Evolutionary conservation across 2,329 filamentous ascomycete genomes (phyloP), one percentile per base, ranked within the genome.

Genomic region (Phyllosticta ampelicida): DNA sequence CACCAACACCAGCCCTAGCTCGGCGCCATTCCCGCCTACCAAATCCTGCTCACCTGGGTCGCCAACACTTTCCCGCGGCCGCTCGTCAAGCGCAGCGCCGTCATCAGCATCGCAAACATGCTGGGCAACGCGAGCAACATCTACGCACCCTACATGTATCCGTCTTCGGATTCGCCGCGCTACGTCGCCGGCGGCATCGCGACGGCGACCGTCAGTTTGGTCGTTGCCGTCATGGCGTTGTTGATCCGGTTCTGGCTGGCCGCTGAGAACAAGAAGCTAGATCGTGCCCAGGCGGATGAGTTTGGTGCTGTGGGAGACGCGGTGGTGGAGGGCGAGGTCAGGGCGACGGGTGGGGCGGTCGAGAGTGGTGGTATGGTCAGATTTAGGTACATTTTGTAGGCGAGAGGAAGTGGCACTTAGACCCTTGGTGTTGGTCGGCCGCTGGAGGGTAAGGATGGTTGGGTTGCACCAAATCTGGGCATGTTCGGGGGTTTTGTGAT

Each of bases 121-220:
- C 64, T 69, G 8, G 67, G 65, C n/a, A 71, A 71, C 55, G 63
- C 65, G 0, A 70, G 70, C 2, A 68, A 65, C 3, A 71, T 71
- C 5, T 72, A 72, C 36, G 71, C 62, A n/a, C 62, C 64, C 8
- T 70, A 68, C 54, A 68, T 71, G 67, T 72, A 69, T 56, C 68
- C 68, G 1, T 53, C 54, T 2, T 61, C 65, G 2, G 68, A 68
- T 1, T 70, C 66, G 1, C 74, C 73, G 1, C 66, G 67, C 21
- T 75, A 74, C 59, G 63, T 73, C 5, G 65, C 72, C 8, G 72
- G 69, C 1, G 70, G 70, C 0, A 67, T 61, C 54, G 71, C 71
- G 2, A 73, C 68, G 5, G 70, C 72, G 3, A 67, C 53, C 1
- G 68, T 75, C 23, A 69, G 68, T 18, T 51, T 73, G 5, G 11